phyloP scores from a whole-genome alignment of 495 filamentous ascomycete genomes.

The Lentithecium fluviatile region DNA sequence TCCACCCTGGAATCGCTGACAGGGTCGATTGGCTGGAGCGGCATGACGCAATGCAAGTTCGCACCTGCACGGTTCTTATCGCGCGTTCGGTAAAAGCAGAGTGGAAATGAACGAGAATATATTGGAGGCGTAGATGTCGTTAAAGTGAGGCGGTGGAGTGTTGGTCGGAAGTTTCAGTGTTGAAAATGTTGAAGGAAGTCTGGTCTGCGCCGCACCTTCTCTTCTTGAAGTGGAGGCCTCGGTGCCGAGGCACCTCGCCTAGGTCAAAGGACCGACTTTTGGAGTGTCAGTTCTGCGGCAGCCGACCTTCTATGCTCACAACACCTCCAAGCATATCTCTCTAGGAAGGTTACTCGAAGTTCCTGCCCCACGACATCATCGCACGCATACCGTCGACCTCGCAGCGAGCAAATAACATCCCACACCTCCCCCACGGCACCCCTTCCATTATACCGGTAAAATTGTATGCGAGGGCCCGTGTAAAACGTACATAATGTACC shows the following conservation, averaged over 20 bases:
- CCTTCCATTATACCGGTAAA: slow-evolving; percentile 14
- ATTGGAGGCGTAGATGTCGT: slow-evolving; percentile 25
- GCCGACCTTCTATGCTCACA: too few species aligned
- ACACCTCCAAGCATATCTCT: too few species aligned
- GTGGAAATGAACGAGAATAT: slow-evolving; percentile 32
- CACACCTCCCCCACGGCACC: slow-evolving; percentile 12
- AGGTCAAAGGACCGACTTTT: slow-evolving; percentile 1
- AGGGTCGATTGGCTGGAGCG: slow-evolving; percentile 61
- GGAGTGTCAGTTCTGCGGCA: neutral
- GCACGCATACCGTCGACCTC: neutral
- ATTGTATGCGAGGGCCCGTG: neutral
- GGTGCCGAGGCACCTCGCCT: slow-evolving; percentile 1
- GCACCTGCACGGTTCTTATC: slow-evolving; percentile 17
- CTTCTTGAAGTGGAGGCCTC: too few species aligned
- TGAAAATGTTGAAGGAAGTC: too few species aligned
- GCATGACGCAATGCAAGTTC: slow-evolving; percentile 42
- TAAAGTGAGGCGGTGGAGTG: too few species aligned
- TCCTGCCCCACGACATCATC: neutral
- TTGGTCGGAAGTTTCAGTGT: too few species aligned
- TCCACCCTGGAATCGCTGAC: slow-evolving; percentile 60
- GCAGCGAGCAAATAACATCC: slow-evolving; percentile 8
- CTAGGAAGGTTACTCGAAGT: too few species aligned
- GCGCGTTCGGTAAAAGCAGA: slow-evolving; percentile 32
- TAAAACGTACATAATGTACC: neutral
- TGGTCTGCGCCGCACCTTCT: too few species aligned